These are phyloP conservation scores for Ampelomyces quisqualis DNA, from an alignment of 2,329 filamentous ascomycete genomes.

Conservation along the genomic window DNA sequence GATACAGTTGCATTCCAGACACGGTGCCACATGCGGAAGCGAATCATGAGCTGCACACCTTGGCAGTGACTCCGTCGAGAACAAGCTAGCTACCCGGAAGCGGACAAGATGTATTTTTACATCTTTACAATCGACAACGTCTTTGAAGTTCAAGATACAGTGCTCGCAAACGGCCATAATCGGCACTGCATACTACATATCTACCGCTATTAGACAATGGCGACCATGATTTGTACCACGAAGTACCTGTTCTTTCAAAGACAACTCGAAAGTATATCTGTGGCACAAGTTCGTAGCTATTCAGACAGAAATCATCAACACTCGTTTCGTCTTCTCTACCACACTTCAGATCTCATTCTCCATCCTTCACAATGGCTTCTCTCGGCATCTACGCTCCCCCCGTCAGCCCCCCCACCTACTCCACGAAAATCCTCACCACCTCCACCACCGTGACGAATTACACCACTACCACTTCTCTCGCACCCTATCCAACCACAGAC, in stretches of 20 bases:
- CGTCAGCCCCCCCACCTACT: too few species aligned
- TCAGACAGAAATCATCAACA: neutral
- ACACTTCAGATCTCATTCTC: neutral
- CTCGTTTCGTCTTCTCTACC: neutral
- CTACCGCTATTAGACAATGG: constrained; percentile 6
- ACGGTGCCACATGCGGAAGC: constrained; percentile 18
- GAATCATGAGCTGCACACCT: constrained; percentile 4
- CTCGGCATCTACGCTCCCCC: neutral
- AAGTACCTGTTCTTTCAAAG: neutral
- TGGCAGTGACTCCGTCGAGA: constrained; percentile 7
- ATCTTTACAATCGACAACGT: neutral
- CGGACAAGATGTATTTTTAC: constrained; percentile 17
- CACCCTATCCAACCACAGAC: neutral
- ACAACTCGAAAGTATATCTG: neutral
- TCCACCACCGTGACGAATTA: constrained; percentile 10
- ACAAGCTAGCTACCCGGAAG: constrained; percentile 24
- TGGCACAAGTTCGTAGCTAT: neutral
- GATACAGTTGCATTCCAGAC: constrained; percentile 24
- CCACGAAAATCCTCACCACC: neutral
- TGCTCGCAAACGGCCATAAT: constrained; percentile 22
- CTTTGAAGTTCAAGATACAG: constrained; percentile 7
- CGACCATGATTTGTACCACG: neutral
- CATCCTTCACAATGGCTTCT: neutral
- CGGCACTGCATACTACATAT: constrained; percentile 10
- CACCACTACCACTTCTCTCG: constrained; percentile 5